A percentile compares a stretch with the other conserved stretches of the same genome.
phyloP scores from a whole-genome alignment of 768 basidiomycete species.

The Tephrocybe rancida region DNA sequence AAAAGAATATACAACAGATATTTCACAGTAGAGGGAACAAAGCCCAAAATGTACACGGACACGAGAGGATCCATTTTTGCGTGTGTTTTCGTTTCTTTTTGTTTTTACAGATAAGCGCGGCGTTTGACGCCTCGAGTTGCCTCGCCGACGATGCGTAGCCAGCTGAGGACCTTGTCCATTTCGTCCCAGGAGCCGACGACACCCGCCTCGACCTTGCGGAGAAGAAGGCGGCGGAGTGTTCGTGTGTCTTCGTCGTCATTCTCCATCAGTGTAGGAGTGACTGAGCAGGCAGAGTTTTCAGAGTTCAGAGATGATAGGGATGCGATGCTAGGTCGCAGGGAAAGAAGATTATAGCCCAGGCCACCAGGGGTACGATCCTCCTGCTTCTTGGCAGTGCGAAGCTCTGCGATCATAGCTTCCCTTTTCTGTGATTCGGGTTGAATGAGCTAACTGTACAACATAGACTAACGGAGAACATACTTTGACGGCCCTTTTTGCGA shows the following conservation, averaged over 20 bases:
- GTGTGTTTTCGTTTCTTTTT: constrained; percentile 6
- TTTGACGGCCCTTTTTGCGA: constrained; percentile 57
- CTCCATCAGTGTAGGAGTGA: constrained; percentile 51
- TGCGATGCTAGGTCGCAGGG: constrained; percentile 39
- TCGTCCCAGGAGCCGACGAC: constrained; percentile 61
- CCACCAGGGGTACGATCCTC: constrained; percentile 26
- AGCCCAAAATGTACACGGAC: constrained; percentile 7
- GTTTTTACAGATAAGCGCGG: constrained; percentile 42
- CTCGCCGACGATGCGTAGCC: constrained; percentile 68
- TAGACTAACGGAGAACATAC: constrained; percentile 32
- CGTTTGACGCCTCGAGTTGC: constrained; percentile 60
- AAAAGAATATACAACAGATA: constrained; percentile 31
- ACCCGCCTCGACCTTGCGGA: constrained; percentile 65
- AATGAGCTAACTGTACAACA: background rate
- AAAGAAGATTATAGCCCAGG: constrained; percentile 34
- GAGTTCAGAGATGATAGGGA: constrained; percentile 47
- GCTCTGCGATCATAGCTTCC: constrained; percentile 43
- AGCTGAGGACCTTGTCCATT: constrained; percentile 57
- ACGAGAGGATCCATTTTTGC: background rate
- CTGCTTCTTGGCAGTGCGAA: constrained; percentile 30
- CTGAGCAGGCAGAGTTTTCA: constrained; percentile 44
- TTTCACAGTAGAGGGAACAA: constrained; percentile 12
- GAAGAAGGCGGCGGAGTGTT: constrained; percentile 60
- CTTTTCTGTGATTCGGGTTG: constrained; percentile 44
- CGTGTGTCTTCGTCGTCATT: constrained; percentile 67